Evolutionary conservation across 2,329 filamentous ascomycete genomes (phyloP).

Genomic region (Cadophora gregata): DNA sequence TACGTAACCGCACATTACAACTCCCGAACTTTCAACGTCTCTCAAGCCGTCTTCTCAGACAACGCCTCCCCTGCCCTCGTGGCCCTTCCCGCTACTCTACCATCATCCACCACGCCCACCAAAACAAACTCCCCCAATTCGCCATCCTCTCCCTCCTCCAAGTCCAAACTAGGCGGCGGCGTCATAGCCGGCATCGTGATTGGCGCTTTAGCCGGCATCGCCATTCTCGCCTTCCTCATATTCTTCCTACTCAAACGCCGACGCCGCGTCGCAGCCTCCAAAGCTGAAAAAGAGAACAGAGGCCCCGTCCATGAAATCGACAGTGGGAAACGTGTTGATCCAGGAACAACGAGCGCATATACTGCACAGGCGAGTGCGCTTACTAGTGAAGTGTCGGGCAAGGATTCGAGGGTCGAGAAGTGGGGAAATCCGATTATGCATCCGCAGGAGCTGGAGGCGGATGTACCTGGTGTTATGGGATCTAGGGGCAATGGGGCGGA

Average conservation of each 20-base stretch:
- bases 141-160: background rate
- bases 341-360: conserved; percentile 25
- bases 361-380: conserved; percentile 27
- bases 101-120: conserved; percentile 14
- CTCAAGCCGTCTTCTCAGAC: conserved; percentile 36
- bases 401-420: conserved; percentile 36
- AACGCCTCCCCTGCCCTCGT: conserved; percentile 21
- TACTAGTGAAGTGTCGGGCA: conserved; percentile 30
- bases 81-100: conserved; percentile 29
- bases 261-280: background rate
- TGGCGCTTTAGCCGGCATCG: conserved; percentile 24
- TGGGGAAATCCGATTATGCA: conserved; percentile 38
- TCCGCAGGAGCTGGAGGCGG: conserved; percentile 37
- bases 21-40: conserved; percentile 40
- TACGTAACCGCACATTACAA: conserved; percentile 42
- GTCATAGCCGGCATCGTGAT: conserved; percentile 36
- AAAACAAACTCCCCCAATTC: background rate
- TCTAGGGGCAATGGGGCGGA: background rate
- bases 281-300: background rate
- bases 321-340: conserved; percentile 21
- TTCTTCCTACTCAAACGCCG: conserved; percentile 29
- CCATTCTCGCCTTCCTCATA: conserved; percentile 25
- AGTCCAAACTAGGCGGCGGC: conserved; percentile 24
- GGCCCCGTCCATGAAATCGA: conserved; percentile 32
- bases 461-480: conserved; percentile 13